These are phyloP conservation scores for Zarea fungicola DNA, from an alignment of 2,329 filamentous ascomycete genomes.

Conservation along the genomic window DNA sequence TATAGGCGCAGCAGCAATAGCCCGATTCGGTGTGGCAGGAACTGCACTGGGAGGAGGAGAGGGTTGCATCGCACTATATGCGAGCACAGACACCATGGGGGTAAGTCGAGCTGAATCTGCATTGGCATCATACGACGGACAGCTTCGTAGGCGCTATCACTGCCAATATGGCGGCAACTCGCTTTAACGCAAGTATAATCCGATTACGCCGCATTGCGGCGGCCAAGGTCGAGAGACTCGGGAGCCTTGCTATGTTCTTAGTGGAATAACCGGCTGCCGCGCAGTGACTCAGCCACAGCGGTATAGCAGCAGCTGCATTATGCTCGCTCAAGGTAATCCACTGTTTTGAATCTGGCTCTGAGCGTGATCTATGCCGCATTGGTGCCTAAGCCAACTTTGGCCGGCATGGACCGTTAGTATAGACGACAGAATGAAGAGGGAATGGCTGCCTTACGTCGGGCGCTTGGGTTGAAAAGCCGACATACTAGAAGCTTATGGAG, in stretches of 20 bases:
- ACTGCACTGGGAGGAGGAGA: neutral
- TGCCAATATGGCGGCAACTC: neutral
- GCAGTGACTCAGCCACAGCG: constrained; percentile 43
- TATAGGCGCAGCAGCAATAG: constrained; percentile 19
- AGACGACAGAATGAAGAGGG: too few relatives aligned
- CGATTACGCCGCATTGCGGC: too few relatives aligned
- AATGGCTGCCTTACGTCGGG: too few relatives aligned
- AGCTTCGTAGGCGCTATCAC: constrained; percentile 10
- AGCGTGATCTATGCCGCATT: too few relatives aligned
- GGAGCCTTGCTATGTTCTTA: constrained; percentile 32
- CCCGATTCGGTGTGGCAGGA: constrained; percentile 13
- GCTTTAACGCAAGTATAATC: too few relatives aligned
- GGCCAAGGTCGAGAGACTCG: constrained; percentile 13
- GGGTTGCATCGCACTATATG: constrained; percentile 7
- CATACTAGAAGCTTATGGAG: too few relatives aligned
- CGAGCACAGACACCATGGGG: constrained; percentile 2
- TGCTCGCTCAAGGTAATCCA: too few relatives aligned
- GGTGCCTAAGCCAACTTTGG: too few relatives aligned
- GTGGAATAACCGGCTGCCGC: constrained; percentile 45
- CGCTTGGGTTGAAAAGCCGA: too few relatives aligned
- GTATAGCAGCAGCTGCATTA: constrained; percentile 28
- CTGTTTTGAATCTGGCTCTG: too few relatives aligned
- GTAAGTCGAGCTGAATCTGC: constrained; percentile 8
- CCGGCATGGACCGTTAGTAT: too few relatives aligned
- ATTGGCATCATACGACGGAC: constrained; percentile 1